A percentile compares a stretch with the other conserved stretches of the same genome.
Conservation (phyloP, 306 rosid species). For the Pueraria montana region DNA sequence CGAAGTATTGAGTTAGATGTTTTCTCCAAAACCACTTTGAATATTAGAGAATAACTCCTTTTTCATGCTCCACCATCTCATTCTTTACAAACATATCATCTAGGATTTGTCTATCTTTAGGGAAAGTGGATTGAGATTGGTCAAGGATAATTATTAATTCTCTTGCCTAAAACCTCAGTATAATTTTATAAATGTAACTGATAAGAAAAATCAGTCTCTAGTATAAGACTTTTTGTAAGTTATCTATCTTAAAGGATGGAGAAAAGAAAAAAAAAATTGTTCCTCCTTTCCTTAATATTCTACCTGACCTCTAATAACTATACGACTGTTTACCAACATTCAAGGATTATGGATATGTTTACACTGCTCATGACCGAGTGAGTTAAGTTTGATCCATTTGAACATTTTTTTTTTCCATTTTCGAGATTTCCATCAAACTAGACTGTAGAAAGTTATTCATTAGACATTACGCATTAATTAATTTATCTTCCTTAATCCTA, state of each 20-base stretch:
- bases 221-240: not conserved
- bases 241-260: no score
- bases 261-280: no score
- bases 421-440: no score
- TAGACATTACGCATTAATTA: not conserved
- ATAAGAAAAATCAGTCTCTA: not conserved
- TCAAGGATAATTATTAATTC: not conserved
- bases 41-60: not conserved
- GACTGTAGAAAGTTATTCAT: not conserved
- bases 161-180: not conserved
- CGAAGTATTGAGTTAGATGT: no score
- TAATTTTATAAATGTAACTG: not conserved
- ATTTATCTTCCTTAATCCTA: not conserved
- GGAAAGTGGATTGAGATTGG: not conserved
- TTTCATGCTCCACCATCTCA: not conserved
- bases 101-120: not conserved
- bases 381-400: no score
- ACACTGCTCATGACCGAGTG: no score
- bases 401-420: no score
- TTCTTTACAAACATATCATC: not conserved
- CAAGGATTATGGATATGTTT: no score
- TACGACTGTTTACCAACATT: not conserved
- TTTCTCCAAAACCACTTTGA: no score
- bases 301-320: no score
- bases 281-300: not conserved